Base-by-base conservation (phyloP, 371 early-diverging fungal species). In the Mucor piriformis region DNA sequence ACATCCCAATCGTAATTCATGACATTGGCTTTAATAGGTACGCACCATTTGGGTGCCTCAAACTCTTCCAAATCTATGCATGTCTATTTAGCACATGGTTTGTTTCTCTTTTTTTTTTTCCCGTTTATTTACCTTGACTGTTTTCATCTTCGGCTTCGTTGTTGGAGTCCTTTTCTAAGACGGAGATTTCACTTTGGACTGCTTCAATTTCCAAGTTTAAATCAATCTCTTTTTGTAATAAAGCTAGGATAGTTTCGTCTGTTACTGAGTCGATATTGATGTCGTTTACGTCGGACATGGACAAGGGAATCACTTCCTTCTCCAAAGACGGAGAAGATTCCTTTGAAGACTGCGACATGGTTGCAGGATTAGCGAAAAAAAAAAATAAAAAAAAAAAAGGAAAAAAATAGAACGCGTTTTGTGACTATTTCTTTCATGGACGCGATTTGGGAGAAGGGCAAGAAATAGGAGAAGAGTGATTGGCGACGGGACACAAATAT, bases 21-120 rank as follows among this genome's bases (percentile, higher is more conserved):
- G 54, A 96, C 96, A 72, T 95, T 92, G 42, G 96, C 93, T 67
- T 94, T 93, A 63, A 95, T 94, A 21, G 95, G 95, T 21, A 95
- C 85, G 72, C 94, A 94, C 92, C 93, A 94, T 65, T 92, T 84
- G 3, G 96, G 96, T n/a, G 95, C 93, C 63, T 89, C 87, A 70
- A 92, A 93, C 59, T 93, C 92, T 66, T 90, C 90, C 74, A 89
- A 68, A 60, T 91, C 90, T 66, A 74, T 49, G 4, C 56, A 72
- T n/a, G n/a, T n/a, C n/a, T n/a, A n/a, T n/a, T n/a, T n/a, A n/a
- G n/a, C n/a, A n/a, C n/a, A n/a, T n/a, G n/a, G n/a, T n/a, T n/a
- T n/a, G n/a, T 16, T 18, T n/a, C 6, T 40, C 16, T 40, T 16
- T 40, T 2, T 40, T 40, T 4, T 40, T 40, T 16, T n/a, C 16